Base-by-base conservation (phyloP, 1,139 yeast species). In the Saccharomycopsis phalli region DNA sequence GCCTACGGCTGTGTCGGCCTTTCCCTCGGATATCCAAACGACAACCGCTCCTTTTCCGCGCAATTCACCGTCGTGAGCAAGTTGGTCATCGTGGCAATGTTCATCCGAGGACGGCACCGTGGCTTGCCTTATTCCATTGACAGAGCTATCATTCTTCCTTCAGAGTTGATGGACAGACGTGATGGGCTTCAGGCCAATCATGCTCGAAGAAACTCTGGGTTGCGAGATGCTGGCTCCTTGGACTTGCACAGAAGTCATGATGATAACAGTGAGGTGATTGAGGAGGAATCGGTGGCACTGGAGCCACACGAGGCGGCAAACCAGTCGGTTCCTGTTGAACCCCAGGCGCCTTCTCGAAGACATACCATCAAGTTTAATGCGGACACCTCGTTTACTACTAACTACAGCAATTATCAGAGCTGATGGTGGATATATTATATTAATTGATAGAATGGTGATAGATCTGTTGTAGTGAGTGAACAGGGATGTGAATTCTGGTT, bases 1-100 rank as follows among this genome's bases (percentile, higher is more conserved):
- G 98, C 98, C 0, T 93, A 91, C 59, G 96, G 96, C 58, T 88
- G 95, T 0, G 97, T 88, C 35, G 98, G 98, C 0, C 61, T 88
- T 49, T 81, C 94, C 2, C 61, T 87, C 45, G 98, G 98, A 0
- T 87, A 76, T 50, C 82, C 94, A 0, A 65, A 63, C 35, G 64
- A 72, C 5, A 64, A 72, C 48, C 68, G 86, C 4, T 83, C 96
- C 2, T 72, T 91, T 38, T 69, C 81, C 13, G 87, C 76, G 0
- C 72, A 81, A 54, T 84, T 91, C 53, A 70, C 74, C 22, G 70
- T 72, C 0, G 54, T 91, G 8, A 81, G 95, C 2, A 93, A 93
- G 54, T 66, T 91, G 38, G 84, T 88, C 2, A 76, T 91, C 34
- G 78, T 86, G 48, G 93, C 88, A 4, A 75, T 87, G 79, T 76